Conservation (phyloP, 345 rosid genomes). For the Mangifera indica region DNA sequence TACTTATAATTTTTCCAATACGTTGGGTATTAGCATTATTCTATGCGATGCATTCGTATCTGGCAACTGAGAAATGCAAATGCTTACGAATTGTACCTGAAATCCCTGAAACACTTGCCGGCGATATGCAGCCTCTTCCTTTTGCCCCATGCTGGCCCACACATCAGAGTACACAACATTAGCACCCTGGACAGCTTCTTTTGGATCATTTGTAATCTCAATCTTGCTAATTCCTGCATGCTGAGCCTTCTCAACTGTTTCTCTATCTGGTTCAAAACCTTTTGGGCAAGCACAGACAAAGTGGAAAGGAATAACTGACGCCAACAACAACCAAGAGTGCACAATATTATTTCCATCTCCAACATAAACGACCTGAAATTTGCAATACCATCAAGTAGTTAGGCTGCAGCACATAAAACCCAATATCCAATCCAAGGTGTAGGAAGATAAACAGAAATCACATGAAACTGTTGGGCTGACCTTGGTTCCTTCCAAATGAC, state of each 20-base stretch:
- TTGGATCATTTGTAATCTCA: constrained; percentile 80
- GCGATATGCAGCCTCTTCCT: constrained; percentile 88
- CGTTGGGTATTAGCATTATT: background rate
- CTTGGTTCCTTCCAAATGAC: constrained; percentile 89
- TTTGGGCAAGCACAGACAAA: constrained; percentile 91
- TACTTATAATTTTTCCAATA: background rate
- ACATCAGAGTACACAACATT: constrained; percentile 99
- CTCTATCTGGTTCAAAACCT: constrained; percentile 84
- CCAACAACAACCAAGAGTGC: constrained; percentile 90
- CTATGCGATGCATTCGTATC: background rate
- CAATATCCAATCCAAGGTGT: constrained; percentile 1
- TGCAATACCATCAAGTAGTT: constrained; percentile 3
- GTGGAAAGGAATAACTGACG: constrained; percentile 91
- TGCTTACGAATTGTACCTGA: constrained; percentile 50
- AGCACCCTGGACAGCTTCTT: constrained; percentile 86
- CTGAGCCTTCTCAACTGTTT: constrained; percentile 70
- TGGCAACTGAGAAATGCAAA: background rate
- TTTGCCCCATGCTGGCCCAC: constrained; percentile 99
- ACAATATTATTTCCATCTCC: constrained; percentile 97
- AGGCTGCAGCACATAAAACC: background rate
- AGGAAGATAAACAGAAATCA: background rate
- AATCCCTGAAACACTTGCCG: constrained; percentile 81
- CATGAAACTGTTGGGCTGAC: constrained; percentile 33
- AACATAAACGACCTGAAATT: constrained; percentile 85
- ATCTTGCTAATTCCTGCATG: constrained; percentile 84